Percentiles rank a stretch among this genome's conserved stretches.
phyloP scores from a whole-genome alignment of 805 yeast genomes.

The Ogataea populi-albae region DNA sequence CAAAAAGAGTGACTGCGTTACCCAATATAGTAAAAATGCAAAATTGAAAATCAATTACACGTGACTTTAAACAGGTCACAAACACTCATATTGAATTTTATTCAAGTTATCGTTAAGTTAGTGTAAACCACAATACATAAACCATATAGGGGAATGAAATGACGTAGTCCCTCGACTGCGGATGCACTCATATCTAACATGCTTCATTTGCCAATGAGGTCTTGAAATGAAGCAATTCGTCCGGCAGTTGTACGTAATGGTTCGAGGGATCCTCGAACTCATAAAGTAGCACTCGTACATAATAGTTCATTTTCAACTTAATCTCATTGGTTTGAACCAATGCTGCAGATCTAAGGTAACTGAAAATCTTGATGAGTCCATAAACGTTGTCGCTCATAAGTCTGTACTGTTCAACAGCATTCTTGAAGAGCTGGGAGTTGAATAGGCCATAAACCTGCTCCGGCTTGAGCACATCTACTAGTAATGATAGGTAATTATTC shows the following conservation, averaged over 20 bases:
- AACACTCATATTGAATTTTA: too few species aligned
- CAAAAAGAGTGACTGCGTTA: neutral
- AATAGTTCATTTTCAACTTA: slow-evolving; percentile 27
- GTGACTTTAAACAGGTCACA: neutral
- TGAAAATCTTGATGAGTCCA: slow-evolving; percentile 32
- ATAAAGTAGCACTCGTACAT: slow-evolving; percentile 27
- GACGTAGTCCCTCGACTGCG: too few species aligned
- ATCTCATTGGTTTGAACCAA: slow-evolving; percentile 6
- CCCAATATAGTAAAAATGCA: neutral
- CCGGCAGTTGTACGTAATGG: slow-evolving; percentile 33
- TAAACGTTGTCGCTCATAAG: slow-evolving; percentile 33
- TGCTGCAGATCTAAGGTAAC: slow-evolving; percentile 6
- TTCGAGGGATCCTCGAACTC: slow-evolving; percentile 36
- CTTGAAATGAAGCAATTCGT: slow-evolving; percentile 30
- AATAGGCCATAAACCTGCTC: slow-evolving; percentile 18
- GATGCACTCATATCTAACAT: too few species aligned
- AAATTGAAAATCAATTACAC: neutral
- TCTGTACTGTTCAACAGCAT: slow-evolving; percentile 33
- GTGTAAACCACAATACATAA: too few species aligned
- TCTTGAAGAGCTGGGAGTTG: slow-evolving; percentile 27
- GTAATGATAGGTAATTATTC: slow-evolving; percentile 30
- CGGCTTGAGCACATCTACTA: slow-evolving; percentile 28
- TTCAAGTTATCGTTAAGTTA: too few species aligned
- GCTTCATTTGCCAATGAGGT: slow-evolving; percentile 10
- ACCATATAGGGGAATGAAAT: too few species aligned